Percentiles rank a stretch among this genome's conserved stretches.
These are phyloP conservation scores for Limonium bicolor DNA, from an alignment of 148 eudicot species.

Conservation along the genomic window DNA sequence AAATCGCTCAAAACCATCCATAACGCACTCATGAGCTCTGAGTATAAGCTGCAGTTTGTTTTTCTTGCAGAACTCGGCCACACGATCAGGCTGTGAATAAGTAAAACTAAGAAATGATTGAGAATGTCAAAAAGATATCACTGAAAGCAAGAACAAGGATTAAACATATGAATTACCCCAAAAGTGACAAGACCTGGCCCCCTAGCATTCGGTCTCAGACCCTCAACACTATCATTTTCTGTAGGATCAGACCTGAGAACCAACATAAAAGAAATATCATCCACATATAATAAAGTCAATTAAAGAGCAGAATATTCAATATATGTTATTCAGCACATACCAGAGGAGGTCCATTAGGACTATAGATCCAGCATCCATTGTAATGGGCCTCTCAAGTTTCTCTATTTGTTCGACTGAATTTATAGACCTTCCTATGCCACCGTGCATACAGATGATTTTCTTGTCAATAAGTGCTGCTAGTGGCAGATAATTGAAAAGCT, in stretches of 20 bases:
- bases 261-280: not conserved
- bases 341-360: conserved; percentile 66
- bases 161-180: conserved; percentile 24
- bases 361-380: conserved; percentile 75
- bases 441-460: conserved; percentile 70
- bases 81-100: conserved; percentile 80
- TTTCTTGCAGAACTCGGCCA: conserved; percentile 83
- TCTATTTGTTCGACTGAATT: conserved; percentile 58
- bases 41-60: conserved; percentile 87
- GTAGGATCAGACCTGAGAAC: conserved; percentile 61
- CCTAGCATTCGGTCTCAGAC: conserved; percentile 64
- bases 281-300: not conserved
- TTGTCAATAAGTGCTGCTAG: conserved; percentile 64
- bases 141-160: not conserved
- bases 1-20: conserved; percentile 97
- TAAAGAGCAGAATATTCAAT: not conserved
- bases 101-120: not conserved
- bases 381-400: conserved; percentile 50
- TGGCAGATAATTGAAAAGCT: conserved; percentile 64
- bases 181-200: conserved; percentile 74
- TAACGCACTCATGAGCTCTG: conserved; percentile 95
- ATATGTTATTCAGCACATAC: conserved; percentile 14
- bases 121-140: not conserved
- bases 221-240: conserved; percentile 72
- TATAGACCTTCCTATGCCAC: conserved; percentile 69